These are phyloP conservation scores for Pholiota adiposa DNA, from an alignment of 1,284 basidiomycete species.

Conservation along the genomic window DNA sequence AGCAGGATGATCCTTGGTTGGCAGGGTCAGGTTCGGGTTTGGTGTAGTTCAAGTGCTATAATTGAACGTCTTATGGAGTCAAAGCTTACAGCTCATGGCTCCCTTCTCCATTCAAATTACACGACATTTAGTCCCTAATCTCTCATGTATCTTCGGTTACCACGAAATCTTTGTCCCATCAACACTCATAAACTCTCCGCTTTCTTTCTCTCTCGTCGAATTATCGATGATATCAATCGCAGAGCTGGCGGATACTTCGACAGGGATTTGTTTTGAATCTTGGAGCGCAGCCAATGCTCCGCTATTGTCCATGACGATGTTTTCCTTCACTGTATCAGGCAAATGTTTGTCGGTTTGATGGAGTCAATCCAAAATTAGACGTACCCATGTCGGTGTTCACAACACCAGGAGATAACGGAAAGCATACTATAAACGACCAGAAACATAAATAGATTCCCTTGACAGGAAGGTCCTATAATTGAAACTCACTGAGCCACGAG, in stretches of 20 bases:
- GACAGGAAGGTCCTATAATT: not conserved
- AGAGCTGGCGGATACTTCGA: conserved; percentile 2
- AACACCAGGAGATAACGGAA: conserved; percentile 18
- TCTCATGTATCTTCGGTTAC: no score
- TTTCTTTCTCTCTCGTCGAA: conserved; percentile 14
- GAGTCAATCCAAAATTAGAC: not conserved
- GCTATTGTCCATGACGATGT: conserved; percentile 1
- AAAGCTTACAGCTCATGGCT: no score
- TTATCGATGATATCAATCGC: conserved; percentile 12
- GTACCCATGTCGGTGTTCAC: conserved; percentile 22
- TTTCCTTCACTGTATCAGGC: not conserved
- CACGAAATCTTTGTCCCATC: conserved; percentile 13
- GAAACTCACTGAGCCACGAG: conserved; percentile 17
- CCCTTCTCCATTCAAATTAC: no score
- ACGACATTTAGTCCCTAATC: no score
- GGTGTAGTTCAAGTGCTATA: no score
- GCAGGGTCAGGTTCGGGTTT: not conserved
- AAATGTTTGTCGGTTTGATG: no score
- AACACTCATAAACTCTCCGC: conserved; percentile 20
- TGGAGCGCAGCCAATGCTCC: conserved; percentile 1
- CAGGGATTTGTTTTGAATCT: not conserved
- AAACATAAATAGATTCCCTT: not conserved
- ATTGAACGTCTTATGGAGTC: no score
- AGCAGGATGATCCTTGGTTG: not conserved
- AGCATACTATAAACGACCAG: conserved; percentile 1